phyloP scores from a whole-genome alignment of 805 yeast species.

The Dipodascus albidus region DNA sequence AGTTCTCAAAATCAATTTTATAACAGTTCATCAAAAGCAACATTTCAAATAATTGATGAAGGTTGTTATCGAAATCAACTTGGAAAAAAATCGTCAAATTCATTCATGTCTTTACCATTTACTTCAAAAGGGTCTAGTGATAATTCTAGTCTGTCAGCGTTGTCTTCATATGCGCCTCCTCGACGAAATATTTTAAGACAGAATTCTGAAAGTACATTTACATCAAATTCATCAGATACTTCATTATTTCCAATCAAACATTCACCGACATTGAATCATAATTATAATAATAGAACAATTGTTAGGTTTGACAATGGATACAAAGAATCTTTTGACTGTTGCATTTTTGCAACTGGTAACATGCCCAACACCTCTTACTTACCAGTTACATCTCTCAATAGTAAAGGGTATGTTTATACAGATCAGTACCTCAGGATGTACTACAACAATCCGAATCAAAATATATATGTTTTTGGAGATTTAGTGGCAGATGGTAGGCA shows the following conservation, averaged over 20 bases:
- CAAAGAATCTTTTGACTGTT: constrained; percentile 7
- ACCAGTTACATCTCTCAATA: constrained; percentile 6
- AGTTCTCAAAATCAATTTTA: not conserved
- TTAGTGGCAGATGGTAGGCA: constrained; percentile 5
- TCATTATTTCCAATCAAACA: no score
- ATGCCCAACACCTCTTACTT: constrained; percentile 13
- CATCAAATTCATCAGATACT: not conserved
- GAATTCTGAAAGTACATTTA: not conserved
- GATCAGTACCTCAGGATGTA: constrained; percentile 12
- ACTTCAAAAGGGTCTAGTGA: no score
- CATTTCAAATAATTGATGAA: not conserved
- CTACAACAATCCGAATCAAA: constrained; percentile 3
- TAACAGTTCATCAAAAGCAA: not conserved
- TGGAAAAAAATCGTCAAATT: not conserved
- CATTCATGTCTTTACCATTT: not conserved
- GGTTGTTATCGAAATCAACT: not conserved
- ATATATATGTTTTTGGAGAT: constrained; percentile 15
- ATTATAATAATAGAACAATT: not conserved
- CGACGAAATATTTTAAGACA: not conserved
- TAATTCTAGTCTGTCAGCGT: no score
- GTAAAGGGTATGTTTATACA: constrained; percentile 9
- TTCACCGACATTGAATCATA: no score
- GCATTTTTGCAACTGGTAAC: constrained; percentile 11
- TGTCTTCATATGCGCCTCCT: no score
- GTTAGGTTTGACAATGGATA: constrained; percentile 11